Conservation (phyloP, 108 stramenopile genomes). For the Conticribra weissflogii region DNA sequence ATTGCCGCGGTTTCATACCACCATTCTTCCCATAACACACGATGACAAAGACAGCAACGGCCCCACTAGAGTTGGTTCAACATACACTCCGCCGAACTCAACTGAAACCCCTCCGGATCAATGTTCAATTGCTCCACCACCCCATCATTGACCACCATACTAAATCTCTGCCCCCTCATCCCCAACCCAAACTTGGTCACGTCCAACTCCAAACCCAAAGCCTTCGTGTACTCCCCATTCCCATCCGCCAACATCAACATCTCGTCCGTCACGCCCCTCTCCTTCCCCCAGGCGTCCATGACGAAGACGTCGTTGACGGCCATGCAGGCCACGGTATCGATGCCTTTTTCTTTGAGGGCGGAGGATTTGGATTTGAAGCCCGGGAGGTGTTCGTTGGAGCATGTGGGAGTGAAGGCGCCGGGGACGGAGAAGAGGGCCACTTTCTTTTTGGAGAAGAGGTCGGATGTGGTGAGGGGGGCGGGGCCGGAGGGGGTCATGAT, state of each 20-base stretch:
- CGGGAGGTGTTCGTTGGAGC: conserved; percentile 15
- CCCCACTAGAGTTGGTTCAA: conserved; percentile 9
- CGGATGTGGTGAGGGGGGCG: conserved; percentile 8
- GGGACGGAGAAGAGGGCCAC: conserved; percentile 20
- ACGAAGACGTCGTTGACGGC: conserved; percentile 22
- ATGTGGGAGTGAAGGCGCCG: conserved; percentile 19
- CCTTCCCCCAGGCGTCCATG: conserved; percentile 20
- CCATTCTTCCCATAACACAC: too few relatives aligned
- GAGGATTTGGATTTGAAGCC: conserved; percentile 21
- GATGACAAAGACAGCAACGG: too few relatives aligned
- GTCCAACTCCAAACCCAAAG: conserved; percentile 16
- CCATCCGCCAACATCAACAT: conserved; percentile 24
- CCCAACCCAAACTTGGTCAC: conserved; percentile 12
- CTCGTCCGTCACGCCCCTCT: conserved; percentile 14
- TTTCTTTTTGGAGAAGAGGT: conserved; percentile 20
- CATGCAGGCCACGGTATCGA: conserved; percentile 18
- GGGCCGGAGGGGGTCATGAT: conserved; percentile 21
- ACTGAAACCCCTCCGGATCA: conserved; percentile 14
- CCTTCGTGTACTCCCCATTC: conserved; percentile 20
- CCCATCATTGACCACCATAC: conserved; percentile 22
- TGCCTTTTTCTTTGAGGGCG: conserved; percentile 12
- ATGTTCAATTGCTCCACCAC: conserved; percentile 22
- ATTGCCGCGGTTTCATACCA: too few relatives aligned
- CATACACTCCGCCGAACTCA: conserved; percentile 16
- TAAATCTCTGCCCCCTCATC: conserved; percentile 18